These are phyloP conservation scores for Aegilops tauschii DNA, from an alignment of 176 grass and related monocot genomes.

Conservation along the genomic window DNA sequence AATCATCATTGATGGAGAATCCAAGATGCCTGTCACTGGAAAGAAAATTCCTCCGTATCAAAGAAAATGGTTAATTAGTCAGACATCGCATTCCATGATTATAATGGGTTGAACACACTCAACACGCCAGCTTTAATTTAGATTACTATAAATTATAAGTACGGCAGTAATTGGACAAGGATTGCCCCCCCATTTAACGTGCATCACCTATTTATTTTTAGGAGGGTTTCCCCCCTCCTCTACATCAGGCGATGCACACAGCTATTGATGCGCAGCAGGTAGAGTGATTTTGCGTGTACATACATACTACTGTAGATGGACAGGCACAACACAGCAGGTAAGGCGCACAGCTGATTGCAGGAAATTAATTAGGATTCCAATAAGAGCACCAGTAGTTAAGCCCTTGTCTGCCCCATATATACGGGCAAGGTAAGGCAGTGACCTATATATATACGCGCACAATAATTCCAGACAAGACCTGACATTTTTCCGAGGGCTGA, in stretches of 20 bases:
- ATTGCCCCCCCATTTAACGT: too few species aligned
- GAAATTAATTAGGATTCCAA: conserved; percentile 5
- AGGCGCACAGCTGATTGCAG: background rate
- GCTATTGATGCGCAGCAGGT: background rate
- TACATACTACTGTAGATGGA: background rate
- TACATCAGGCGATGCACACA: too few species aligned
- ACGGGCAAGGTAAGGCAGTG: conserved; percentile 11
- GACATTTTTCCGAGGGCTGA: conserved; percentile 8
- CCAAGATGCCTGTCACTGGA: conserved; percentile 18
- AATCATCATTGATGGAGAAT: conserved; percentile 41
- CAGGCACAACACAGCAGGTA: background rate
- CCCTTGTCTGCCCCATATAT: conserved; percentile 18
- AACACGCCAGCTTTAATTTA: background rate
- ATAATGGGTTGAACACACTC: background rate
- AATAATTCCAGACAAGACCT: conserved; percentile 45
- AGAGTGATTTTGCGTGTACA: background rate
- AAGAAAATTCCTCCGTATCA: conserved; percentile 32
- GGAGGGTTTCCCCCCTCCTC: too few species aligned
- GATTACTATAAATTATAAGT: background rate
- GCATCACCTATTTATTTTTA: too few species aligned
- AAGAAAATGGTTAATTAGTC: conserved; percentile 18
- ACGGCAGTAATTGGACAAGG: background rate
- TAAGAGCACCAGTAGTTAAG: conserved; percentile 16
- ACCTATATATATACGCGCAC: background rate
- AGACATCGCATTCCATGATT: background rate